Evolutionary conservation across 192 early-diverging fungal species (phyloP), one percentile per base, ranked within the genome.

Genomic region (Rhizophagus clarus): DNA sequence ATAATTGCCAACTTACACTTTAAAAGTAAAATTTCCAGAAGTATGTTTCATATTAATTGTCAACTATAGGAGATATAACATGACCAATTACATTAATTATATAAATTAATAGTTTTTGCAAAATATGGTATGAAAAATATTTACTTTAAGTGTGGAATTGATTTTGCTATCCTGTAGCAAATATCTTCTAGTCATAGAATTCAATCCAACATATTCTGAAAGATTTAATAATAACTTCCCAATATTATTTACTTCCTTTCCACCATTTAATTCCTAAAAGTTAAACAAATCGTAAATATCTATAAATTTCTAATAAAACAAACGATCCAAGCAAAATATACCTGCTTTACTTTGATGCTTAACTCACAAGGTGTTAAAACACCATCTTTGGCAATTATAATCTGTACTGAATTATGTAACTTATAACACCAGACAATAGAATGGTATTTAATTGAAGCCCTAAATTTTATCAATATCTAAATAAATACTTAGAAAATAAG

Each of bases 81-180:
- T 24, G 15, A 28, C 6, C 6, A 49, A 24, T 47, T 17, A 32
- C 2, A 3, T 62, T 20, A 31, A 68, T 7, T 68, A 17, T 32
- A 31, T 7, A 20, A 7, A 7, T 26, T 32, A 29, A 34, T 32
- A 72, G 17, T n/a, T 20, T 67, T 8, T 24, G 29, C 28, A 56
- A 56, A 0, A 61, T 72, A 47, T 45, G 70, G 61, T 14, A 63
- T 10, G n/a, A 31, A 5, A 32, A 64, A 63, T 67, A 24, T 22
- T 68, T 88, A 94, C 92, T 87, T 93, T 95, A 20, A 95, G 79
- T 0, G 90, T 93, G n/a, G 93, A 92, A 82, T 95, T 95, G 77
- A 94, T 86, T 85, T 93, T 94, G 82, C 88, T 89, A 31, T 95
- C 88, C 72, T 94, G 88, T 61, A 92, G 82, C 63, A 91, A 85